A percentile compares a stretch with the other conserved stretches of the same genome.
Conservation (phyloP, 2,329 filamentous ascomycete genomes). For the Paecilomyces sp. region DNA sequence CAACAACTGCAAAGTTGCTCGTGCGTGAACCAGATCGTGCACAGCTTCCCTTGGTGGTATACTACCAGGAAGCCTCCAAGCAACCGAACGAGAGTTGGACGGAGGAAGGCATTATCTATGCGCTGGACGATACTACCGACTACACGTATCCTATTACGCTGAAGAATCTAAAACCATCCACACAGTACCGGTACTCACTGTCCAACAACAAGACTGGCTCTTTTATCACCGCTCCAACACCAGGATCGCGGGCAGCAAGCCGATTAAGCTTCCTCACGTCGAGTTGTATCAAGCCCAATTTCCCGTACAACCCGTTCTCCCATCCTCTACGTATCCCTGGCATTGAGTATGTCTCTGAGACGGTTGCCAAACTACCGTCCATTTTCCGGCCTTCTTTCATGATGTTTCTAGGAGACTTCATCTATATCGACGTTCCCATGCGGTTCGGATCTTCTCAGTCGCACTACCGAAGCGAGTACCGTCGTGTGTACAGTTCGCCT, state of each 20-base stretch:
- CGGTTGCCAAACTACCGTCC: slow-evolving; percentile 63
- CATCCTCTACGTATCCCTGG: slow-evolving; percentile 79
- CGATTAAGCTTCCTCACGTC: slow-evolving; percentile 87
- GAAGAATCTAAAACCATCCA: slow-evolving; percentile 60
- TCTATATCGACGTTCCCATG: slow-evolving; percentile 67
- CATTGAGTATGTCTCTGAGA: slow-evolving; percentile 66
- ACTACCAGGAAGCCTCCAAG: slow-evolving; percentile 42
- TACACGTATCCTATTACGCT: slow-evolving; percentile 69
- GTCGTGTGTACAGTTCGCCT: slow-evolving; percentile 90
- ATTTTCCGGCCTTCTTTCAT: slow-evolving; percentile 45
- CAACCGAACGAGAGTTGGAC: slow-evolving; percentile 45
- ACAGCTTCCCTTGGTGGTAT: slow-evolving; percentile 68
- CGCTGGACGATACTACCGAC: slow-evolving; percentile 70
- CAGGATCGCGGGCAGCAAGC: slow-evolving; percentile 57
- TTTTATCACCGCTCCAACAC: slow-evolving; percentile 68
- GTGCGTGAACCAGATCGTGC: slow-evolving; percentile 73
- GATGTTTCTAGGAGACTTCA: slow-evolving; percentile 50
- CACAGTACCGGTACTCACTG: slow-evolving; percentile 72
- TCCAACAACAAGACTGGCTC: slow-evolving; percentile 81
- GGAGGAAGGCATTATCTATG: slow-evolving; percentile 58
- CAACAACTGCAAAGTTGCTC: slow-evolving; percentile 69
- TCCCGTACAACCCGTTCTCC: slow-evolving; percentile 80
- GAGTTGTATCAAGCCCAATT: slow-evolving; percentile 84
- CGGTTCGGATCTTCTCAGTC: slow-evolving; percentile 65
- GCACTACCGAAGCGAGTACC: slow-evolving; percentile 84